Conservation (phyloP, 2,329 filamentous ascomycete genomes). For the Cordyceps sp. region DNA sequence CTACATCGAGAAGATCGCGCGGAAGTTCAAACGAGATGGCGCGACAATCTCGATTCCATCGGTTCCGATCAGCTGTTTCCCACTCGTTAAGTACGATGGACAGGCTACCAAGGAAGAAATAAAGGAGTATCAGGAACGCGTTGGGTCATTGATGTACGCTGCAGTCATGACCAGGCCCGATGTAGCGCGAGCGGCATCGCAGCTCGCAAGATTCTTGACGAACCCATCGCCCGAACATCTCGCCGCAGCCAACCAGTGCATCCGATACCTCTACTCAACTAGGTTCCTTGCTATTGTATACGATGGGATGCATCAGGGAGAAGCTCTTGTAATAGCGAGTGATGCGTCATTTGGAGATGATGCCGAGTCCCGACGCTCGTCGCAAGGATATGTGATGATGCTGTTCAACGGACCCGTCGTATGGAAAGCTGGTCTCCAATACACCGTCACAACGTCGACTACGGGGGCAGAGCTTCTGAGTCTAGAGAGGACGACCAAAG, state of each 20-base stretch:
- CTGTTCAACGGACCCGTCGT: neutral
- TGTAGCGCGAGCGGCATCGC: neutral
- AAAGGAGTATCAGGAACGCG: neutral
- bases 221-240: neutral
- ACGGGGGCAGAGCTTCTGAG: neutral
- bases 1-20: slow-evolving; percentile 1
- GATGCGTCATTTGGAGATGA: slow-evolving; percentile 1
- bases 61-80: neutral
- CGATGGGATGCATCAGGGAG: neutral
- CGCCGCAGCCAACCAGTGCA: neutral
- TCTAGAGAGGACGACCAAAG: neutral
- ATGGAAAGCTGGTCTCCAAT: neutral
- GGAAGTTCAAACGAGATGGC: neutral
- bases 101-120: neutral
- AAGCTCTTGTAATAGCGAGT: neutral
- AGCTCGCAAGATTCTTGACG: neutral
- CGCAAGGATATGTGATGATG: neutral
- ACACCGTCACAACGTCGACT: neutral
- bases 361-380: neutral
- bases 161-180: neutral
- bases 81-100: neutral
- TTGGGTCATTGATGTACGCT: neutral
- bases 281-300: neutral
- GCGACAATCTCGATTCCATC: neutral
- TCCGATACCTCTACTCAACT: neutral